These are phyloP conservation scores for Dunaliella primolecta DNA, from an alignment of 139 green algal species.

Conservation along the genomic window DNA sequence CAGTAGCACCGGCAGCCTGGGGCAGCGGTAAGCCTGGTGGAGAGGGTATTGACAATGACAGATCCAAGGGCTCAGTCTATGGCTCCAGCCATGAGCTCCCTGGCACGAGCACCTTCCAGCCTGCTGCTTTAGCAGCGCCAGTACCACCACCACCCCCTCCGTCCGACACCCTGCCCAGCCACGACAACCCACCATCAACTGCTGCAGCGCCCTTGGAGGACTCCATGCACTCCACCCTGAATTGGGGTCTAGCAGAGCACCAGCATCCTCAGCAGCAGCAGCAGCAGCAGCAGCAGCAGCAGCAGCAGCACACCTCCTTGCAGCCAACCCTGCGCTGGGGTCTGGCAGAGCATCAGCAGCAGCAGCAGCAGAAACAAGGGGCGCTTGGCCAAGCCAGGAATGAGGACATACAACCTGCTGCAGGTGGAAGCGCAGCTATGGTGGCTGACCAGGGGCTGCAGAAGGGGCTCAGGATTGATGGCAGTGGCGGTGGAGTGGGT, in stretches of 20 bases:
- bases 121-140: slow-evolving; percentile 1
- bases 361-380: not conserved
- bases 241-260: not conserved
- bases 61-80: too few species aligned
- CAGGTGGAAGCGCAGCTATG: too few species aligned
- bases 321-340: slow-evolving; percentile 7
- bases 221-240: not conserved
- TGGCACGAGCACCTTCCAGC: not conserved
- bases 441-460: too few species aligned
- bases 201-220: not conserved
- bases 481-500: too few species aligned
- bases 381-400: too few species aligned
- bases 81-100: too few species aligned
- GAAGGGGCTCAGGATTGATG: too few species aligned
- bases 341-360: too few species aligned
- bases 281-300: not conserved
- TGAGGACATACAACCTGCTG: too few species aligned
- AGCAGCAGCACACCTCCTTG: not conserved
- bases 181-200: not conserved
- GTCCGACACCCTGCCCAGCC: not conserved
- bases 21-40: not conserved
- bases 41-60: too few species aligned
- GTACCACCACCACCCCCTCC: too few species aligned
- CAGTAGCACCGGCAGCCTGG: not conserved
- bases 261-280: slow-evolving; percentile 26